Base-by-base conservation (phyloP, 1,284 basidiomycete genomes). In the Malassezia yamatoensis region DNA sequence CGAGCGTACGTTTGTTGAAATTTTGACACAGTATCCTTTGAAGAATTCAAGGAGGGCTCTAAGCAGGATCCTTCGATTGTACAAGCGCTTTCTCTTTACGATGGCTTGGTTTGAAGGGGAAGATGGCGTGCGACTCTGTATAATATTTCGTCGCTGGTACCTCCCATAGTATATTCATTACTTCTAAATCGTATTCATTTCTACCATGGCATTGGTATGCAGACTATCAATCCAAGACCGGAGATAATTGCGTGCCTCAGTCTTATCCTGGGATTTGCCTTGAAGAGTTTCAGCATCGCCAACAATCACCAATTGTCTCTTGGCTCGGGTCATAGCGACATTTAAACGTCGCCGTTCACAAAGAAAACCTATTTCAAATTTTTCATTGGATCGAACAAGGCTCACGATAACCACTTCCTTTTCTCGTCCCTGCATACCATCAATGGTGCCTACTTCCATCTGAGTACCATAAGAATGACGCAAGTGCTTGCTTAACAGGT, bases 401-500 rank as follows among this genome's bases (percentile, higher is more conserved):
- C 58, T 61, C 33, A 74, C 18, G 18, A 74, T 53, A 29, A 74
- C 65, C 5, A 67, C 62, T 34, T 74, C 70, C 49, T 73, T 72
- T 43, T 74, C 72, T 0, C 69, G 49, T 0, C 72, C 72, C 39
- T 74, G 72, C 65, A 72, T 69, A 32, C 57, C 59, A 43, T 74
- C 72, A 10, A 74, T 59, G 0, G 70, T 73, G 21, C 72, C 72
- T 5, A 73, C 39, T 35, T 70, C 68, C 32, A 67, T 58, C 12
- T 54, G 50, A 3, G 60, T 56, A 2, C 48, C 59, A n/a, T 59
- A 51, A 24, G 53, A 39, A 3, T 16, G 39, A 1, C 49, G 87
- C 75, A 2, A 83, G 82, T 0, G 86, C 81, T 49, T 93, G 78
- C 10, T 90, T 90, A 62, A 54, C n/a, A 64, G 18, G 2, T 55